Evolutionary conservation across 2,329 filamentous ascomycete species (phyloP), one percentile per base, ranked within the genome.

Genomic region (Aspergillus terreus): DNA sequence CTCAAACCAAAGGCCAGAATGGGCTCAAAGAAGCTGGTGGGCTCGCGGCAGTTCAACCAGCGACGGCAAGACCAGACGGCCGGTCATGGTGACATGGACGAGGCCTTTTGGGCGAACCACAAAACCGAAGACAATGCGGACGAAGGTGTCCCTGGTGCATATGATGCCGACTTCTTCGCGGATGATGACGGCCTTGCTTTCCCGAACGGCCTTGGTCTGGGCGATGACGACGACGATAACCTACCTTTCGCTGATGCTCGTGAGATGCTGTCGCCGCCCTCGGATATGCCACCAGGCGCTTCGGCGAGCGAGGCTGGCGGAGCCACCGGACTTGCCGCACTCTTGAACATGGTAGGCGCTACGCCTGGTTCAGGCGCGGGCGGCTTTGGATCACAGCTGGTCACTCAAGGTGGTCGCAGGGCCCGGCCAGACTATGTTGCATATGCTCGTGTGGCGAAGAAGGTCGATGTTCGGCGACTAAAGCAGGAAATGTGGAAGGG

Each of bases 101-200:
- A 96, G 72, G 92, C 88, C 17, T 97, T 95, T 75, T 99, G 94
- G 91, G 94, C 94, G 4, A 81, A 82, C 40, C 71, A 72, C 52
- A 73, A 65, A 63, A 68, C 58, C 38, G 84, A 80, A 73, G 88
- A 82, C 68, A 84, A 67, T 42, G 63, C 62, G 46, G 85, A 86
- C 21, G 83, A 84, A 42, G 81, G 77, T 3, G 79, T 74, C 35
- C 80, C 80, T 2, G 92, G 92, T 54, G 86, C 95, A 66, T 99
- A 97, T 71, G 91, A 97, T 68, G 92, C 94, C 53, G 88, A 97
- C 71, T 99, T 97, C 81, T 99, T 97, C 77, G 73, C 73, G 11
- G 87, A 94, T 63, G 94, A 97, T 64, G 76, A 78, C 56, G 75
- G 73, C 7, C 65, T 75, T 47, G 70, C 72, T 14, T 76, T 76